Base-by-base conservation (phyloP, 1,284 basidiomycete species). In the Trichosporon asahii region DNA sequence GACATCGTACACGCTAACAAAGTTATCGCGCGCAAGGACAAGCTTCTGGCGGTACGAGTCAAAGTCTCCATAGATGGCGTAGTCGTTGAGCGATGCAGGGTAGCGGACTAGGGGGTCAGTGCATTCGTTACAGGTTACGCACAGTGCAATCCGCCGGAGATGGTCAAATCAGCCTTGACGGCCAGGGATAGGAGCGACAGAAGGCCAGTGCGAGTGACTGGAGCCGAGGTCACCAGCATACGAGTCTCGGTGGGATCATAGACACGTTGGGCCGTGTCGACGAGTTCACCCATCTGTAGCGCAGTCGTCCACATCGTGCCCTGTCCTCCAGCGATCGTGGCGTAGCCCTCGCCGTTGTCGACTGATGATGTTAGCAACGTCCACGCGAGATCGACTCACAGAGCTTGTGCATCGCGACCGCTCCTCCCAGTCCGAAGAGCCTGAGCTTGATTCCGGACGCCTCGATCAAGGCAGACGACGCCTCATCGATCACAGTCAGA, bases 271-370 rank as follows among this genome's bases (percentile, higher is more conserved):
- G 96, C 94, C 1, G 95, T 98, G 83, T 99, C 97, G 68, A 99
- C 90, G 57, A 99, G 90, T 84, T 99, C 96, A 73, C 97, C 97
- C 57, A 99, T 92, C 83, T 99, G 97, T 29, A 99, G 88, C 5
- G 94, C 92, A 0, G 96, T 99, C 0, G 94, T 94, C 97, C 97
- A 99, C 91, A 98, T 98, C 25, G 95, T 98, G 31, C 97, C 97
- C 79, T 94, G 92, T 1, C 94, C 96, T 60, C 97, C 97, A 0
- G 97, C 96, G 74, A 99, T 98, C 12, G 96, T 98, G 2, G 94
- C 95, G 64, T 87, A 89, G 1, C 95, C 96, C 67, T 96, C 93
- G 1, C 97, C 82, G 64, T 81, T 81, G 68, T 83, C 82, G 69
- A 83, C 82, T 84, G 70, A 12, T n/a, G 53, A 27, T n/a, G 71